phyloP scores from a whole-genome alignment of 208 protist species.

The Leishmania mexicana region DNA sequence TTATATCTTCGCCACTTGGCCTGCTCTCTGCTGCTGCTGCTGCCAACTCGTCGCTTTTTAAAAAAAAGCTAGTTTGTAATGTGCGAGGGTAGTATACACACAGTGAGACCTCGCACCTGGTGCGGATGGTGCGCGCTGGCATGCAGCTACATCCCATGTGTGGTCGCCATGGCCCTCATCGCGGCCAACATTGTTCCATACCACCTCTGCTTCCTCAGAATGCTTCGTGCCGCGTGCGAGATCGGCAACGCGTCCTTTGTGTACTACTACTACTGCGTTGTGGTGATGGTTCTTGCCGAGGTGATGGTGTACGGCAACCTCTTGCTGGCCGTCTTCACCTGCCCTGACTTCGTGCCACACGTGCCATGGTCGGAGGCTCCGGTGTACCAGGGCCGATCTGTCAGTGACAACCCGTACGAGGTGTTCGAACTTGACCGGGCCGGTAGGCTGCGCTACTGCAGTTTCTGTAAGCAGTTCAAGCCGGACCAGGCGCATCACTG shows the following conservation, averaged over 20 bases:
- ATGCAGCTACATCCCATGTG: conserved; percentile 41
- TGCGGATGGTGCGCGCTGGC: conserved; percentile 33
- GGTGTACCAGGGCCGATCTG: conserved; percentile 16
- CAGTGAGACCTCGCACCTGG: conserved; percentile 19
- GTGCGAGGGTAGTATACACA: conserved; percentile 42
- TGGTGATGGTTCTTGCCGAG: conserved; percentile 49
- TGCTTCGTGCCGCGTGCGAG: conserved; percentile 34
- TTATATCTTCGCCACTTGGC: not conserved
- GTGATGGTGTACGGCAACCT: conserved; percentile 69
- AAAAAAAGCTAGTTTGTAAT: conserved; percentile 4
- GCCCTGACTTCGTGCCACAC: conserved; percentile 57
- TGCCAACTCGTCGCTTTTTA: not conserved
- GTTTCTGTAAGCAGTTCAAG: conserved; percentile 76
- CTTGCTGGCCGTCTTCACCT: conserved; percentile 51
- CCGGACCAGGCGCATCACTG: conserved; percentile 86
- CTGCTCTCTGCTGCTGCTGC: not conserved
- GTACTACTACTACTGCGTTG: conserved; percentile 62
- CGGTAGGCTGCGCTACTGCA: conserved; percentile 70
- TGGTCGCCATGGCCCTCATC: conserved; percentile 55
- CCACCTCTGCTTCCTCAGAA: conserved; percentile 42
- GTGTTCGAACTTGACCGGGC: conserved; percentile 49
- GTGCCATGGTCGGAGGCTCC: conserved; percentile 49
- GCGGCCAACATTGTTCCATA: conserved; percentile 54
- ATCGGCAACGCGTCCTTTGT: conserved; percentile 39
- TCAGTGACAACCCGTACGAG: conserved; percentile 61